Base-by-base conservation (phyloP, 257 asterid genomes). In the Solanum okadae region DNA sequence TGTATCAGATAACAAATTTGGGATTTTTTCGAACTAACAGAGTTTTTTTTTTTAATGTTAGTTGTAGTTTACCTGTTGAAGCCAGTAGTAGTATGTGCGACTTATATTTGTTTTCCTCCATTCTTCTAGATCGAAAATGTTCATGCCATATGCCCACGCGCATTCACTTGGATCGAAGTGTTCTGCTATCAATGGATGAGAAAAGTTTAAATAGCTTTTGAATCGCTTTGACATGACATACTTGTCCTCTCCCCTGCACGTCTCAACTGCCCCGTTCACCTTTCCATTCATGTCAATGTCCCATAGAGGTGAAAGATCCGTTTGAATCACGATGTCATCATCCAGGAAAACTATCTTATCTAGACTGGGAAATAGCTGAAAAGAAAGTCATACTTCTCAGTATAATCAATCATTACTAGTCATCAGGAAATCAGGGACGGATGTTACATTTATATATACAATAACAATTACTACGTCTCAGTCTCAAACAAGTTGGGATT, bases 121-220 rank as follows among this genome's bases (percentile, higher is more conserved):
- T 5, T 97, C 98, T 71, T 96, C 92, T 42, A 97, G 94, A 90
- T 97, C 98, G 20, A 97, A 97, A 86, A 97, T 90, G 88, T 97
- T 96, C 99, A 97, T 95, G 87, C 99, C 99, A 87, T 97, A 97
- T 18, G 99, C 99, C 99, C 99, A 97, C 44, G 99, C 99, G 85
- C 99, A 97, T 92, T 97, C 98, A 85, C 91, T 86, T 65, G 99
- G 98, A 89, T 94, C 79, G 14, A 96, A 96, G 86, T 65, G 92
- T 68, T 91, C 92, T 13, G 94, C 94, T 88, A 97, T 94, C 87
- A 97, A 89, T 25, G 99, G 98, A 90, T 97, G 99, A 27, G 99
- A 97, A 78, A 97, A 97, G 92, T 97, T 97, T 83, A 97, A 89
- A 77, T 97, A 97, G 92, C 96, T 97, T 86, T 93, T 97, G 85